Evolutionary conservation across 768 basidiomycete genomes (phyloP), one percentile per base, ranked within the genome.

Genomic region (Xerocomus spinulosus): DNA sequence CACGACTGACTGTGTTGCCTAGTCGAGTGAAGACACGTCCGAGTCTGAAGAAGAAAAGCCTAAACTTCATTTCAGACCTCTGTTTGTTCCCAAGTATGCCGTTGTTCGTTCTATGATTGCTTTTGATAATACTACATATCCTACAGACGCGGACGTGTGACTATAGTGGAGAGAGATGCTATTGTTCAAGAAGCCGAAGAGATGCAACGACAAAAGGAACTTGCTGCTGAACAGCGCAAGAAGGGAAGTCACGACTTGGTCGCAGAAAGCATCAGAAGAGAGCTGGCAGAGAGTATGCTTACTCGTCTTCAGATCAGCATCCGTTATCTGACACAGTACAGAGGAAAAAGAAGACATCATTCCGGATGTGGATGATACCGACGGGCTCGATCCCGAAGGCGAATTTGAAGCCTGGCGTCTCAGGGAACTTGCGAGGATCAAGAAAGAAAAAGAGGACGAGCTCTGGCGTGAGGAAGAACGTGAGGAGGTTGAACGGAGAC

Each of bases 391-490:
- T 59, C 89, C 93, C 2, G 76, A 79, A 14, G 83, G 66, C 44
- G 96, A 98, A 66, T 99, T 99, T 56, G 94, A 97, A 61, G 90
- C 86, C 4, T 99, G 96, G 96, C 80, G 96, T 47, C 68, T 97
- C 41, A 82, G 96, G 50, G 96, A 99, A 64, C 78, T 99, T 8
- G 83, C 77, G n/a, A 79, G 96, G 51, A 89, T 99, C 52, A 92
- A 95, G 68, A 80, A 84, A 46, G 96, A 99, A 70, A 91, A 94
- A 67, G 92, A 96, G 64, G 92, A 86, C 0, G 84, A 87, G 49
- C 64, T 93, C 7, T 78, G 72, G 14, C 77, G 86, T 4, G 92
- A 96, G 59, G 76, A 83, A 55, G 93, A 98, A 61, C 77, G 83
- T 29, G 90, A 90, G 52, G 96, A 98, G 70, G 73, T 98, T 48